These are phyloP conservation scores for Jamesozyma lodderae DNA, from an alignment of 805 yeast species.

Conservation along the genomic window DNA sequence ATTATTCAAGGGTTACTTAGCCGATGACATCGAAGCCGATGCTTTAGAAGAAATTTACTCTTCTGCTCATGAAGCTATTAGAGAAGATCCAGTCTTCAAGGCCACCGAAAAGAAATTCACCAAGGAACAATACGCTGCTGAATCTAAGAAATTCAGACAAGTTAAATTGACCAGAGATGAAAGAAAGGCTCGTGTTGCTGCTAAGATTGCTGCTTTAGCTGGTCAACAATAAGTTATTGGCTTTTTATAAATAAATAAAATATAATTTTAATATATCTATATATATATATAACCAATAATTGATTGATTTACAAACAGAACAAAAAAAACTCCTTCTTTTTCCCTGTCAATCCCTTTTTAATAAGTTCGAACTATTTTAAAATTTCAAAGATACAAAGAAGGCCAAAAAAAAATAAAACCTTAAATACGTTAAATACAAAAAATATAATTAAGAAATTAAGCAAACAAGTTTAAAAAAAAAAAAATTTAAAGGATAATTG, in stretches of 20 bases:
- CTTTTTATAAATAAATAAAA: not conserved
- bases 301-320: too few relatives aligned
- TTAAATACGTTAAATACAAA: too few relatives aligned
- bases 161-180: constrained; percentile 83
- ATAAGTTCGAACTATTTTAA: too few relatives aligned
- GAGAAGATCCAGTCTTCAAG: constrained; percentile 90
- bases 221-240: constrained; percentile 23
- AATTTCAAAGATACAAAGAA: too few relatives aligned
- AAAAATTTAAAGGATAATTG: too few relatives aligned
- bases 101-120: constrained; percentile 87
- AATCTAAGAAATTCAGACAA: constrained; percentile 85
- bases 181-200: constrained; percentile 81
- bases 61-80: constrained; percentile 90
- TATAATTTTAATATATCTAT: not conserved
- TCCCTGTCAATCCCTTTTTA: too few relatives aligned
- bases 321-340: too few relatives aligned
- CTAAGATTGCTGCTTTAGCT: constrained; percentile 89
- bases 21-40: constrained; percentile 95
- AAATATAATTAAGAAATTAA: too few relatives aligned
- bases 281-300: not conserved
- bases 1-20: constrained; percentile 92
- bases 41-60: constrained; percentile 91
- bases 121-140: constrained; percentile 97
- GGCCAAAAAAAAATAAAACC: too few relatives aligned
- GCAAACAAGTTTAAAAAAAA: too few relatives aligned